A percentile compares a stretch with the other conserved stretches of the same genome.
Conservation (phyloP, 768 basidiomycete species). For the Austroboletus eburneus region DNA sequence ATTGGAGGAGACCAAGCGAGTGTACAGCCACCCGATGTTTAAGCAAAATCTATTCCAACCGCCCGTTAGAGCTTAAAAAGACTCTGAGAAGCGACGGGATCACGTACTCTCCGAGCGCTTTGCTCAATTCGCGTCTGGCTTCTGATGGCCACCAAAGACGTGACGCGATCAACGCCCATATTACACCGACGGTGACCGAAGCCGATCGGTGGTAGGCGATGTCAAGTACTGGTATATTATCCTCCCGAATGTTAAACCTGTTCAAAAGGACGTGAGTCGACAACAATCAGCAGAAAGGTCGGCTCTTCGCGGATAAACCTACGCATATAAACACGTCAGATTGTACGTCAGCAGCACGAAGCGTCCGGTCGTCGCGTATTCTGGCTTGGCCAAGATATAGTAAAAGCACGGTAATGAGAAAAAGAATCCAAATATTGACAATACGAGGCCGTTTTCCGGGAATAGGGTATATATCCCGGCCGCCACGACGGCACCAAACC, state of each 20-base stretch:
- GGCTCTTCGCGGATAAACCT: conserved; percentile 16
- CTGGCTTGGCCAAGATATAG: conserved; percentile 74
- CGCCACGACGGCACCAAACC: conserved; percentile 76
- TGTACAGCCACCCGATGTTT: conserved; percentile 94
- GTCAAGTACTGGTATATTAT: conserved; percentile 54
- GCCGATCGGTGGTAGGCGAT: conserved; percentile 76
- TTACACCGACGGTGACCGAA: conserved; percentile 79
- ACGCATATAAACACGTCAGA: conserved; percentile 74
- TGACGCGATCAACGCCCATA: conserved; percentile 87
- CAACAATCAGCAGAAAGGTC: background rate
- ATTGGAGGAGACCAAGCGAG: conserved; percentile 83
- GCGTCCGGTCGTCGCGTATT: conserved; percentile 69
- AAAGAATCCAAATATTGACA: conserved; percentile 83
- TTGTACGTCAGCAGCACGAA: conserved; percentile 89
- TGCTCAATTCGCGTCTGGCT: conserved; percentile 82
- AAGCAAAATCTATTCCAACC: conserved; percentile 67
- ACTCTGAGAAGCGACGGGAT: no score
- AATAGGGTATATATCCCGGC: conserved; percentile 68
- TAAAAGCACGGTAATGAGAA: conserved; percentile 95
- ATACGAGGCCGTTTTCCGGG: conserved; percentile 65
- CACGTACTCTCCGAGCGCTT: conserved; percentile 76
- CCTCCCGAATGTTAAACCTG: conserved; percentile 77
- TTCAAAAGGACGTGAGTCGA: background rate
- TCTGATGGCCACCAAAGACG: conserved; percentile 96
- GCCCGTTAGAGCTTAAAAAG: no score